Conservation (phyloP, 352 stramenopile genomes). For the Phytophthora ohioensis region DNA sequence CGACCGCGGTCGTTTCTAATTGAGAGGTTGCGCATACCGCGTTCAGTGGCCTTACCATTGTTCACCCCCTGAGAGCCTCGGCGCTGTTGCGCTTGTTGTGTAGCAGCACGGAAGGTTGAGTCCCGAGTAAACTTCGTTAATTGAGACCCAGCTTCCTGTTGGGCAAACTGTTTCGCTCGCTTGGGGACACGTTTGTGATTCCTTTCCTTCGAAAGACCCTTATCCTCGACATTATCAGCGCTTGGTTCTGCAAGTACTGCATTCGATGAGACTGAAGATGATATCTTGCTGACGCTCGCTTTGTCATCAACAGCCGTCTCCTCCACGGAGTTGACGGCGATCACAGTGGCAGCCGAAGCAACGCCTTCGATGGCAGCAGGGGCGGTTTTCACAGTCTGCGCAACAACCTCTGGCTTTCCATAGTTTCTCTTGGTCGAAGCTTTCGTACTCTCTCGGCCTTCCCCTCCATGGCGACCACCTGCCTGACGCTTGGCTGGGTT, state of each 20-base stretch:
- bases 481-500: slow-evolving; percentile 15
- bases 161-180: slow-evolving; percentile 1
- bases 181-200: slow-evolving; percentile 7
- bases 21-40: slow-evolving; percentile 2
- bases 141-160: slow-evolving; percentile 8
- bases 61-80: not conserved
- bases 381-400: not conserved
- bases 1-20: slow-evolving; percentile 6
- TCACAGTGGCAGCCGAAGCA: not conserved
- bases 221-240: not conserved
- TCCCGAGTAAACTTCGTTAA: not conserved
- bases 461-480: slow-evolving; percentile 13
- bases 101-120: not conserved
- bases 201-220: not conserved
- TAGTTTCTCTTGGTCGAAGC: not conserved
- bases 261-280: slow-evolving; percentile 14
- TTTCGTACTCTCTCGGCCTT: slow-evolving; percentile 4
- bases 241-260: not conserved
- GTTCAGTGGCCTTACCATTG: slow-evolving; percentile 6
- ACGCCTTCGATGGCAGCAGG: not conserved
- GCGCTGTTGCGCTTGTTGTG: not conserved
- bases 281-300: not conserved
- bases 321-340: slow-evolving; percentile 10
- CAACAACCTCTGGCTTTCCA: slow-evolving; percentile 7
- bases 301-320: slow-evolving; percentile 4